Percentiles rank a stretch among this genome's conserved stretches.
Conservation (phyloP, 306 rosid genomes). For the Trifolium dubium region DNA sequence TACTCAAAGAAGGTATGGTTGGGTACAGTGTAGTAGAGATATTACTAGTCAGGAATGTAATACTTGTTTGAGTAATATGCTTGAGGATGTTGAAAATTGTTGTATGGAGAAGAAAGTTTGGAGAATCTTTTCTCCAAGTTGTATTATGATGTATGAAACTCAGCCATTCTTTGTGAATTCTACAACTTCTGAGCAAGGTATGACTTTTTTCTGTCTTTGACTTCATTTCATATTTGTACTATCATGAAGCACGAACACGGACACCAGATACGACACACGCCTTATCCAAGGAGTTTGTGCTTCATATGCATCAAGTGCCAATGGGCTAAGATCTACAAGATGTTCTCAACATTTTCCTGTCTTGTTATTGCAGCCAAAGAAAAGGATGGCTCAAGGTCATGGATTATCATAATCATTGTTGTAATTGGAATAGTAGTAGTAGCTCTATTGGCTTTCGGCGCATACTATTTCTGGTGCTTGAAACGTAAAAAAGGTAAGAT, state of each 20-base stretch:
- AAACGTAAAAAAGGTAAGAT: conserved; percentile 36
- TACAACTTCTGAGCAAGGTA: conserved; percentile 39
- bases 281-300: too few species aligned
- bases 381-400: conserved; percentile 17
- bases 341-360: neutral
- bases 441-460: conserved; percentile 33
- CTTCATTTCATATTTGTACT: neutral
- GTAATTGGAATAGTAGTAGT: conserved; percentile 5
- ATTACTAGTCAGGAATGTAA: conserved; percentile 50
- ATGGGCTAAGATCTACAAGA: too few species aligned
- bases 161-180: conserved; percentile 47
- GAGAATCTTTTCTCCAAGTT: conserved; percentile 56
- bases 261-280: too few species aligned
- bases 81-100: conserved; percentile 48
- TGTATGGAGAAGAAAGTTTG: conserved; percentile 49
- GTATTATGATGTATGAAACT: conserved; percentile 55
- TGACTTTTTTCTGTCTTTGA: conserved; percentile 1
- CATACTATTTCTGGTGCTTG: conserved; percentile 45
- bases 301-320: too few species aligned
- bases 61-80: conserved; percentile 51
- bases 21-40: conserved; percentile 58
- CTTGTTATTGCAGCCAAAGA: conserved; percentile 36
- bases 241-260: too few species aligned
- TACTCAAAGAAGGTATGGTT: conserved; percentile 54
- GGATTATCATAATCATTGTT: conserved; percentile 21